phyloP scores from a whole-genome alignment of 2,329 filamentous ascomycete species.

The Epichloe baconii region DNA sequence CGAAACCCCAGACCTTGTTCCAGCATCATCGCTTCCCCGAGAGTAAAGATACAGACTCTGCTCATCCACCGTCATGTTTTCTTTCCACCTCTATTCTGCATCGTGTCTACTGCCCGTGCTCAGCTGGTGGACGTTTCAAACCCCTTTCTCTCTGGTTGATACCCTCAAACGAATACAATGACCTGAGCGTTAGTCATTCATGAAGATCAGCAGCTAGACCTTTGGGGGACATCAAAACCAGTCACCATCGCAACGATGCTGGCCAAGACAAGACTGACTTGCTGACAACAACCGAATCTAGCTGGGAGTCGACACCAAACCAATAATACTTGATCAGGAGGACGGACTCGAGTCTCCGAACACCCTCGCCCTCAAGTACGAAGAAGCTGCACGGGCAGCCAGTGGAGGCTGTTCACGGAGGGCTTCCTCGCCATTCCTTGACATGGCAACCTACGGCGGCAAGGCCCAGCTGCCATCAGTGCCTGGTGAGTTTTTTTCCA shows the following conservation, averaged over 20 bases:
- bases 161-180: background rate
- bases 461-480: constrained; percentile 65
- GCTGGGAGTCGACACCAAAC: constrained; percentile 40
- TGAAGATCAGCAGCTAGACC: too few relatives aligned
- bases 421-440: constrained; percentile 38
- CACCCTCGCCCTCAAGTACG: constrained; percentile 42
- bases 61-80: background rate
- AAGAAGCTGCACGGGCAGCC: constrained; percentile 39
- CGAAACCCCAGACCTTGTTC: constrained; percentile 21
- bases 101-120: constrained; percentile 2
- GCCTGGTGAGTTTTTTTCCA: constrained; percentile 56
- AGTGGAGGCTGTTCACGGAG: constrained; percentile 40
- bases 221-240: background rate
- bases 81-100: background rate
- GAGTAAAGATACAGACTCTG: background rate
- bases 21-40: constrained; percentile 6
- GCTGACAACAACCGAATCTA: constrained; percentile 13
- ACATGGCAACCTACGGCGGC: constrained; percentile 54
- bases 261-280: background rate
- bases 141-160: background rate
- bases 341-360: constrained; percentile 45
- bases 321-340: constrained; percentile 42
- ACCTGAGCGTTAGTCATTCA: background rate
- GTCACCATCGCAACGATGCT: background rate
- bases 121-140: constrained; percentile 12